Conservation (phyloP, 2,329 filamentous ascomycete species). For the Neonectria sp. region DNA sequence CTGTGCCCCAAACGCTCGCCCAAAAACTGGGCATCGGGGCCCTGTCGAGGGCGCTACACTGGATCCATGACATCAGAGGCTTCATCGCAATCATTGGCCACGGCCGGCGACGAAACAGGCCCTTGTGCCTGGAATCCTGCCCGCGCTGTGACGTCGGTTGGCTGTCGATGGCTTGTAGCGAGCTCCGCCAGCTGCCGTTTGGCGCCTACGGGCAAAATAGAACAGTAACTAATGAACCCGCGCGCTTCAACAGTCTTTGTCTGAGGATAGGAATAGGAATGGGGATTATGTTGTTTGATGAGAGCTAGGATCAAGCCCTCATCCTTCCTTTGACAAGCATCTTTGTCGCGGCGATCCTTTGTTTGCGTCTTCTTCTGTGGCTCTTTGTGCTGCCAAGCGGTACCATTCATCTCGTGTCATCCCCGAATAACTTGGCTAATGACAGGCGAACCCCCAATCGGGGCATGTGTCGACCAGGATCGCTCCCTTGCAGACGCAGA, state of each 20-base stretch:
- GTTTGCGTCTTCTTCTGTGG: background rate
- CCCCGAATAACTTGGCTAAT: constrained; percentile 15
- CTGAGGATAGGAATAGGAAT: background rate
- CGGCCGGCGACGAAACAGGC: constrained; percentile 37
- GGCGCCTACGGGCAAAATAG: constrained; percentile 30
- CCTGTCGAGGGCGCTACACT: constrained; percentile 23
- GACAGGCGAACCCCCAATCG: constrained; percentile 10
- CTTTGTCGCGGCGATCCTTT: constrained; percentile 8
- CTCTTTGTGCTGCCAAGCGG: constrained; percentile 14
- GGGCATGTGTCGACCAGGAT: constrained; percentile 4
- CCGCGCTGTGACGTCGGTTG: constrained; percentile 34
- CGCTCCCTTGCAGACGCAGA: constrained; percentile 10
- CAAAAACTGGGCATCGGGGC: constrained; percentile 34
- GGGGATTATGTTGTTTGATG: background rate
- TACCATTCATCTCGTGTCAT: background rate
- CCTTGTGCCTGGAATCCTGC: constrained; percentile 37
- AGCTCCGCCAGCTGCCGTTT: constrained; percentile 18
- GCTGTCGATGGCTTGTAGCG: constrained; percentile 22
- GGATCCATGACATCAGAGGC: constrained; percentile 55
- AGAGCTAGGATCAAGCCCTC: background rate
- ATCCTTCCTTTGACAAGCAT: constrained; percentile 11
- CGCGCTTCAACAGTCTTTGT: constrained; percentile 27
- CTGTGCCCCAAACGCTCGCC: constrained; percentile 13
- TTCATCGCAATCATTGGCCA: constrained; percentile 46
- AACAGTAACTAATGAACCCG: constrained; percentile 12